Conservation (phyloP, 257 asterid genomes). For the Linderniella brevidens region DNA sequence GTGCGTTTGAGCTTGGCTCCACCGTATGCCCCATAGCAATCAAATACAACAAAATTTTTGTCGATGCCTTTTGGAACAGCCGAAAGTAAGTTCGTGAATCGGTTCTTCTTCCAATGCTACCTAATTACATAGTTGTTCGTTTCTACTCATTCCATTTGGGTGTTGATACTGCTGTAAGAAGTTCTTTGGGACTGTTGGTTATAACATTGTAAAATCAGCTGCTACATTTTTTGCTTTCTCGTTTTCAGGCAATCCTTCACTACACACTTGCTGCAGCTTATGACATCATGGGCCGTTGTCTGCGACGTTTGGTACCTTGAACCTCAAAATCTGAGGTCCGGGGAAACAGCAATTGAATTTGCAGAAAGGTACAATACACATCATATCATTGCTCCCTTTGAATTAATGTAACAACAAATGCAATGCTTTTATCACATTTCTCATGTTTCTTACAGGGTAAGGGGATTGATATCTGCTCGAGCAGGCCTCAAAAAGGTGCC, state of each 20-base stretch:
- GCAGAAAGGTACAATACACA: conserved; percentile 74
- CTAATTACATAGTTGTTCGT: too few relatives aligned
- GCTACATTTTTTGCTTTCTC: background rate
- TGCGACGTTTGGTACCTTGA: conserved; percentile 98
- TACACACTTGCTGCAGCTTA: conserved; percentile 83
- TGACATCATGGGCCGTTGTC: conserved; percentile 99
- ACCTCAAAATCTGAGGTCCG: conserved; percentile 81
- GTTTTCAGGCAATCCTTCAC: conserved; percentile 83
- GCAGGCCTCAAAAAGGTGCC: conserved; percentile 40
- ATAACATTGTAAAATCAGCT: too few relatives aligned
- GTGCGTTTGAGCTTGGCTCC: conserved; percentile 90
- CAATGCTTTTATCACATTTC: too few relatives aligned
- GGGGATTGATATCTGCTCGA: conserved; percentile 83
- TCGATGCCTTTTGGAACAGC: conserved; percentile 98
- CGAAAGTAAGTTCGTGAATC: conserved; percentile 19
- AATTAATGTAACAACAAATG: too few relatives aligned
- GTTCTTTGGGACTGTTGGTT: too few relatives aligned
- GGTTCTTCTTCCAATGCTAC: too few relatives aligned
- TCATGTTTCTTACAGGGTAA: conserved; percentile 32
- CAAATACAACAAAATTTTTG: conserved; percentile 94
- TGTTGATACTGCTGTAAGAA: too few relatives aligned
- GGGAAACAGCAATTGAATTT: conserved; percentile 86
- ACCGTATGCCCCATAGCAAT: conserved; percentile 96
- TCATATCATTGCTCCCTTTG: too few relatives aligned
- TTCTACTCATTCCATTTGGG: too few relatives aligned